Evolutionary conservation across 2,329 filamentous ascomycete species (phyloP).

Genomic region (Blastomyces parvus): DNA sequence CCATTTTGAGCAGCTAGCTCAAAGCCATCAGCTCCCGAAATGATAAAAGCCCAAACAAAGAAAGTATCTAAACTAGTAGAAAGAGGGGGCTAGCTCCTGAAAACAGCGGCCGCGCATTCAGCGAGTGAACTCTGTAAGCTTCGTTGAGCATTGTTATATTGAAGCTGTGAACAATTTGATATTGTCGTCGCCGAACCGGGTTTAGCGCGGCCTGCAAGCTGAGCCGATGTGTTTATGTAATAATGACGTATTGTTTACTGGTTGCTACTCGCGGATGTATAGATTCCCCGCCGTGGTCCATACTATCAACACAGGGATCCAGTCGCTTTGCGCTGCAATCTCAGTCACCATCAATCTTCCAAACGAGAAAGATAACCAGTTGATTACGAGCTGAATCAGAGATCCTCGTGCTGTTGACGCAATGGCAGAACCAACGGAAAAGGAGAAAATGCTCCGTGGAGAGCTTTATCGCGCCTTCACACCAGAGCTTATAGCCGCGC

Average conservation of each 20-base stretch:
- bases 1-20: neutral
- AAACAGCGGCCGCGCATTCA: neutral
- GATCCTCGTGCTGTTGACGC: neutral
- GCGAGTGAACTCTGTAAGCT: neutral
- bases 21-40: neutral
- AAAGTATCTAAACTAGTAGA: neutral
- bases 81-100: neutral
- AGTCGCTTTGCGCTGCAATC: neutral
- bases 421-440: constrained; percentile 19
- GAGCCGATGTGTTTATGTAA: neutral
- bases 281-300: no score
- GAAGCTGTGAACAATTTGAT: neutral
- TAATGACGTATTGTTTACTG: neutral
- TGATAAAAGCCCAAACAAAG: neutral
- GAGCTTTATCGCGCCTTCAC: constrained; percentile 68
- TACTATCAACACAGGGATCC: no score
- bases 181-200: neutral
- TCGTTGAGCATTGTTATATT: neutral
- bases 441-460: constrained; percentile 50
- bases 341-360: neutral
- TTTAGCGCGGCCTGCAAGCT: neutral
- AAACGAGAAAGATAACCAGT: neutral
- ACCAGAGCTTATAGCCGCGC: constrained; percentile 54
- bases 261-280: no score
- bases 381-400: neutral